These are phyloP conservation scores for Fusarium kyushuense DNA, from an alignment of 2,329 filamentous ascomycete species.

Conservation along the genomic window DNA sequence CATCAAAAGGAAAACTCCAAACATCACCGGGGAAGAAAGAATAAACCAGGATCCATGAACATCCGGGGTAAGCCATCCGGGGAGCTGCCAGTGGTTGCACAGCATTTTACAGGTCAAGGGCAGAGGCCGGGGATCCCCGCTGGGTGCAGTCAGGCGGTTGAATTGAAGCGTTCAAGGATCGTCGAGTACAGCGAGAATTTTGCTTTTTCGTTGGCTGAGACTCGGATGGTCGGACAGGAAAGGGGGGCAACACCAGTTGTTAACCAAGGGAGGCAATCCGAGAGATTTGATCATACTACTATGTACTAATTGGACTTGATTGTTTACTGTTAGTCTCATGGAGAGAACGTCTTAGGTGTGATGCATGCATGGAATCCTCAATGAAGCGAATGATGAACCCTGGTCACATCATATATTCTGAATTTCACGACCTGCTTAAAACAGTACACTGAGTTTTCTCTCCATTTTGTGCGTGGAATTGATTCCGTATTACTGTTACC, in stretches of 20 bases:
- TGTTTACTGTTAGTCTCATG: not conserved
- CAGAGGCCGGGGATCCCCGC: slow-evolving; percentile 25
- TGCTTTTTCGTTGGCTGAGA: slow-evolving; percentile 31
- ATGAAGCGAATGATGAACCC: slow-evolving; percentile 4
- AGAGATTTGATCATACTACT: slow-evolving; percentile 12
- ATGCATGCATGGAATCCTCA: slow-evolving; percentile 16
- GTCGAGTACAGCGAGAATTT: slow-evolving; percentile 18
- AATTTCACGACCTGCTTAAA: slow-evolving; percentile 13
- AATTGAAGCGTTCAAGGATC: slow-evolving; percentile 44
- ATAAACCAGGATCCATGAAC: slow-evolving; percentile 18
- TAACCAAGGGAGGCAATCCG: slow-evolving; percentile 34
- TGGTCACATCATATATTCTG: slow-evolving; percentile 24
- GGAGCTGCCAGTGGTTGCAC: slow-evolving; percentile 23
- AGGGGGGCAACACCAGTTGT: slow-evolving; percentile 25
- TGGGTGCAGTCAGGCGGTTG: slow-evolving; percentile 46
- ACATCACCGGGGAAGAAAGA: not conserved
- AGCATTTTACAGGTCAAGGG: slow-evolving; percentile 26
- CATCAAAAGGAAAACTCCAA: not conserved
- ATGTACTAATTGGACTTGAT: not conserved
- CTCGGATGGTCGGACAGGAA: slow-evolving; percentile 37
- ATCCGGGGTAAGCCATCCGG: slow-evolving; percentile 45
- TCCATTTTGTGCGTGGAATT: not conserved
- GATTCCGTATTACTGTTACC: not conserved
- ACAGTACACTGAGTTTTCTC: not conserved
- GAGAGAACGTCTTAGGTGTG: not conserved